Base-by-base conservation (phyloP, 768 basidiomycete species). In the Xanthoconium stramineum region DNA sequence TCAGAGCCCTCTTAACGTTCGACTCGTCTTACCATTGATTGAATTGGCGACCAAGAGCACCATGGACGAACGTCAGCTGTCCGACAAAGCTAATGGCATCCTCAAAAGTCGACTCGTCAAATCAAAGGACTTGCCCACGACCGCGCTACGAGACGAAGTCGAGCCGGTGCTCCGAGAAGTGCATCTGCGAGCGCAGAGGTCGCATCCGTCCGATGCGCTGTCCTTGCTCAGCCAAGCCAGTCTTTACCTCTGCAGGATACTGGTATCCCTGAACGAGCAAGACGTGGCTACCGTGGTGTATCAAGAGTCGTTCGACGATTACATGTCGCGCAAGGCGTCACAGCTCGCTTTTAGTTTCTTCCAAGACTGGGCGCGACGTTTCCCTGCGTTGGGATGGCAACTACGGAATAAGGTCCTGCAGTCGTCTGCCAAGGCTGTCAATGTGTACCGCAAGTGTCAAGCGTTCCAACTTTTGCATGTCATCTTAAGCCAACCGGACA, bases 1-100 rank as follows among this genome's bases (percentile, higher is more conserved):
- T 2, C 76, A 84, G n/a, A 96, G 82, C 67, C 78, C 86, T 0
- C 78, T 87, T 52, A 72, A 85, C 50, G 64, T 91, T 38, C 83
- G 80, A 38, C 75, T 91, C 47, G 77, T 97, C 60, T 61, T 86
- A 3, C 90, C 95, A 10, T 77, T 99, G 36, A 75, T 95, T 55
- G 86, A 89, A 50, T 80, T 98, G 45, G 79, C 88, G 47, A 78
- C 83, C 44, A 78, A 79, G 51, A 81, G 84, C 33, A 77, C 85
- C 45, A 69, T 80, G 29, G 90, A 94, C 71, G 94, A 98, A 71
- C 83, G 80, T 44, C 94, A 97, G 63, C 77, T 98, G n/a, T 80
- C 88, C 12, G 88, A 91, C 69, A 98, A 98, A 73, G 87, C 93
- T 1, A 80, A 81, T 56, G 87, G 89, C 28, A 82, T 98, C 58